These are phyloP conservation scores for Scedosporium aurantiacum DNA, from an alignment of 2,329 filamentous ascomycete species.

Conservation along the genomic window DNA sequence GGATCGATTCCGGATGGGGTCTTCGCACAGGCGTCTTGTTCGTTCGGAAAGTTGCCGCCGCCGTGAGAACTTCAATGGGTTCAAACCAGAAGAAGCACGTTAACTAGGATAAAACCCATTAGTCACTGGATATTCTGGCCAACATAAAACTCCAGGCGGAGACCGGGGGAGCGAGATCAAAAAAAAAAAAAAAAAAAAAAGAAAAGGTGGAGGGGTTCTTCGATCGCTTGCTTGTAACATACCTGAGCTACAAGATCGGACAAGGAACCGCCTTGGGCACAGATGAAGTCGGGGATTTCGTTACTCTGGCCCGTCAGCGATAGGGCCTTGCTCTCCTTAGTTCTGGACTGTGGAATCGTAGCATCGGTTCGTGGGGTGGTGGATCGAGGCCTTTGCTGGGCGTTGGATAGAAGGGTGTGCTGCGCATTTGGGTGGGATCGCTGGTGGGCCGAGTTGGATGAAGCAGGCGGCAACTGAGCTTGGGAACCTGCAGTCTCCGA, in stretches of 20 bases:
- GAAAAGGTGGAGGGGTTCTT: background rate
- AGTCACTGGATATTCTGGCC: background rate
- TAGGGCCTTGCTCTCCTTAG: slow-evolving; percentile 4
- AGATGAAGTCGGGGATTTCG: slow-evolving; percentile 10
- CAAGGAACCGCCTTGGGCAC: background rate
- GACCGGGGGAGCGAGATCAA: background rate
- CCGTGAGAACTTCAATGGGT: slow-evolving; percentile 64
- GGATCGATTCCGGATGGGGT: slow-evolving; percentile 61
- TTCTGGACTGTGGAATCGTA: slow-evolving; percentile 4
- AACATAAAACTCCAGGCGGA: background rate
- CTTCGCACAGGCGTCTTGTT: slow-evolving; percentile 30
- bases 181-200: slow-evolving; percentile 4
- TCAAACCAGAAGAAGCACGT: slow-evolving; percentile 98
- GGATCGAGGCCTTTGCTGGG: slow-evolving; percentile 11
- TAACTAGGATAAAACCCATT: slow-evolving; percentile 43
- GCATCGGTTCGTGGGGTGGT: slow-evolving; percentile 18
- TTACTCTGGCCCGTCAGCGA: slow-evolving; percentile 10
- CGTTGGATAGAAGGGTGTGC: background rate
- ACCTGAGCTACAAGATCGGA: slow-evolving; percentile 4
- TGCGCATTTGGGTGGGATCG: background rate
- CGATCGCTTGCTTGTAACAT: background rate
- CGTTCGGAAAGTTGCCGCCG: slow-evolving; percentile 52
- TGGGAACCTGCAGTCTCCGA: background rate
- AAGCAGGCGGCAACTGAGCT: background rate
- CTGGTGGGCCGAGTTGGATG: background rate